phyloP scores from a whole-genome alignment of 2,329 filamentous ascomycete species.

The Aspergillus versicolor region DNA sequence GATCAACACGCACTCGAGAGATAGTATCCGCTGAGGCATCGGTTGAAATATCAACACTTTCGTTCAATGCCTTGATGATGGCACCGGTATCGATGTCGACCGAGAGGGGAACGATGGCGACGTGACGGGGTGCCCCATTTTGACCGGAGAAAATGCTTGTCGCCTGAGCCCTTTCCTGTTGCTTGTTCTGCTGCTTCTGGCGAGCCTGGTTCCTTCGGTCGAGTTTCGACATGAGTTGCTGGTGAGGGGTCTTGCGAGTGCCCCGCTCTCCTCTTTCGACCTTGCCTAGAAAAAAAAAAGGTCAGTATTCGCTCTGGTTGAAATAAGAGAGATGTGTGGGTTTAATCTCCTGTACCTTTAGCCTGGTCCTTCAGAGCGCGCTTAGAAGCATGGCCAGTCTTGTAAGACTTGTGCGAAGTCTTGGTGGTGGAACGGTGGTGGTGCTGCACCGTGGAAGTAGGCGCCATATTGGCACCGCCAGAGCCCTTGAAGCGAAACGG shows the following conservation, averaged over 20 bases:
- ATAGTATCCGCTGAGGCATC: slow-evolving; percentile 59
- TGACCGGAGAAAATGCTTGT: slow-evolving; percentile 80
- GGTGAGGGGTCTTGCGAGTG: slow-evolving; percentile 82
- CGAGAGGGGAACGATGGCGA: slow-evolving; percentile 84
- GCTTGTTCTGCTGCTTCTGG: slow-evolving; percentile 81
- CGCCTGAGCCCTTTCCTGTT: slow-evolving; percentile 76
- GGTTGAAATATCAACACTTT: slow-evolving; percentile 74
- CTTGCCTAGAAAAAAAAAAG: slow-evolving; percentile 60
- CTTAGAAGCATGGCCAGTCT: slow-evolving; percentile 87
- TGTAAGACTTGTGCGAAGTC: slow-evolving; percentile 82
- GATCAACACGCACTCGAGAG: slow-evolving; percentile 70
- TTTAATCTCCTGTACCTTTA: slow-evolving; percentile 64
- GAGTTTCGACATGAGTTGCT: slow-evolving; percentile 96
- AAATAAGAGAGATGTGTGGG: not conserved
- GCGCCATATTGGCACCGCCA: slow-evolving; percentile 68
- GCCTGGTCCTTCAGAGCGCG: slow-evolving; percentile 77
- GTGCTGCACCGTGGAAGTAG: slow-evolving; percentile 63
- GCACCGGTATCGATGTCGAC: slow-evolving; percentile 65
- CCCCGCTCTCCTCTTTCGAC: slow-evolving; percentile 69
- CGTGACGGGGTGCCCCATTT: slow-evolving; percentile 82
- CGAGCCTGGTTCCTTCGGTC: slow-evolving; percentile 93
- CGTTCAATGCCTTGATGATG: slow-evolving; percentile 70
- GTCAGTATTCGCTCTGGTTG: not conserved
- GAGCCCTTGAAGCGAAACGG: slow-evolving; percentile 83
- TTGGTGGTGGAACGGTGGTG: slow-evolving; percentile 95